Evolutionary conservation across 345 rosid species (phyloP), one percentile per base, ranked within the genome.

Genomic region (Hibiscus syriacus): DNA sequence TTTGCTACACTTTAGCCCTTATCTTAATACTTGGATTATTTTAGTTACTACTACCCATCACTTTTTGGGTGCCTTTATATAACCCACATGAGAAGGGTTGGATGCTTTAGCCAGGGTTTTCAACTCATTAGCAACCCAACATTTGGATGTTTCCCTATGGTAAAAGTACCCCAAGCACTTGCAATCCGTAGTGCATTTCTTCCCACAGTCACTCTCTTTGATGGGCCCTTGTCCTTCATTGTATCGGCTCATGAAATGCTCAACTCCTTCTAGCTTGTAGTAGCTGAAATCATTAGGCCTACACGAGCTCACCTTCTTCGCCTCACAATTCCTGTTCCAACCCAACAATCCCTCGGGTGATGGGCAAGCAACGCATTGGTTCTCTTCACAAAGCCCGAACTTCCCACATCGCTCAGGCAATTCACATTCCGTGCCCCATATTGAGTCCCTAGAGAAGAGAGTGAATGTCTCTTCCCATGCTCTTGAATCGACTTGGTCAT

Each of bases 101-200:
- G 48, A 1, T 4, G 48, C 3, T 41, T 41, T 41, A 41, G 48
- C 48, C 48, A 41, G 48, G n/a, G 94, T 86, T 70, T 57, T 84
- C 36, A 86, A 67, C 61, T 88, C 89, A 55, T 84, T 78, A 58
- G 87, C 80, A 57, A 79, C 64, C 94, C 87, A 86, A 55, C 94
- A 84, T 78, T n/a, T 84, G 0, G 80, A 81, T 22, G 74, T 72
- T 25, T 80, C 76, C 45, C 66, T 75, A 20, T 77, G 76, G 68
- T 82, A 86, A 59, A 86, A 88, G 14, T 83, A 85, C 1, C 89
- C 90, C 76, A 79, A 67, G 68, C 85, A 85, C 72, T 77, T 87
- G 50, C 93, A 88, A 69, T 84, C 85, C 6, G 36, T 59, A 0
- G 72, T 79, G 39, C 88, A 90, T 71, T 83, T 86, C 2, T 56